Evolutionary conservation across 352 stramenopile species (phyloP), one percentile per base, ranked within the genome.

Genomic region (Pythium vanterpoolii): DNA sequence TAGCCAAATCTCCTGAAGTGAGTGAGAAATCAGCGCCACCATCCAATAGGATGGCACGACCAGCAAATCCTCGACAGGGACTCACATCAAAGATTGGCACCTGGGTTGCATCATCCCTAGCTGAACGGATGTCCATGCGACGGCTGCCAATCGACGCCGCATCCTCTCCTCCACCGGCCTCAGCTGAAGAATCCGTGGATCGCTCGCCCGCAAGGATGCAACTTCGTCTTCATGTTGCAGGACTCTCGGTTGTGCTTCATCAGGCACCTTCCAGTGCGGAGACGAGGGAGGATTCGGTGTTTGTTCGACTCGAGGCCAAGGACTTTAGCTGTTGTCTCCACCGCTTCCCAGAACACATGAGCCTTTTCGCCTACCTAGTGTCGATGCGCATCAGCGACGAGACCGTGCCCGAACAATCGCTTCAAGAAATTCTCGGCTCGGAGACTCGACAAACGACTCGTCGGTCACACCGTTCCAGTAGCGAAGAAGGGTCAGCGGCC

Each of bases 311-410:
- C 54, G 81, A 72, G 16, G 75, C 84, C 0, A 74, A 91, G 39
- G 73, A 87, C 7, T 93, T 93, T 40, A 83, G 75, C 26, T 87
- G 73, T 43, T 89, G 76, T 16, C 43, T 90, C n/a, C 81, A 93
- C 36, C 76, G 66, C 27, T 90, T 86, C 31, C 79, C 81, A 24
- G 68, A 76, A n/a, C 84, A 82, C 44, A 62, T 91, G 50, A 77
- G 75, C n/a, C 69, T 88, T 4, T 89, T 86, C 68, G 71, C 81
- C 13, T 89, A 89, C 46, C 68, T 91, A 48, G 83, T 69, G 3
- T 90, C 81, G 3, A 70, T 93, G 45, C 89, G 85, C 51, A 82
- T 93, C 27, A 77, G 71, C 43, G 80, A 93, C 44, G 59, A 87
- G 3, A 84, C 79, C 1, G 64, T 90, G 1, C 51, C 69, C 5